Evolutionary conservation across 2,329 filamentous ascomycete species (phyloP).

Genomic region (Chalara sp.): DNA sequence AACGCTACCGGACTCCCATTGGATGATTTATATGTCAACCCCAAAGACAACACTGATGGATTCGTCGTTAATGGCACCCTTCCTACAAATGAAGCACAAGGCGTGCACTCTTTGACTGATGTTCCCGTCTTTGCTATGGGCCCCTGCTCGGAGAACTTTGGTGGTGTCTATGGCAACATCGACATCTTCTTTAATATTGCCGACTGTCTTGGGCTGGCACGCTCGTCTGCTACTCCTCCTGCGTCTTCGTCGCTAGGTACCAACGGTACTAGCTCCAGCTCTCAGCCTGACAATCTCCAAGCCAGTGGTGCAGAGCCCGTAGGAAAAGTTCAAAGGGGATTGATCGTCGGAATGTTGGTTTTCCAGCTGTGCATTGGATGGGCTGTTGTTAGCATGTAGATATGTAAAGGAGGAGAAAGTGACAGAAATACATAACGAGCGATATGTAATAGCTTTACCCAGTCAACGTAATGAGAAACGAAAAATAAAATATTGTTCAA

Average conservation of each 20-base stretch:
- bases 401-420: neutral
- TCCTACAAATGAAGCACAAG: conserved; percentile 45
- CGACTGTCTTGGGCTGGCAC: conserved; percentile 20
- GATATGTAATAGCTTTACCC: no score
- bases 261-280: conserved; percentile 1
- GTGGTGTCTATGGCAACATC: conserved; percentile 63
- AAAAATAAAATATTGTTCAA: no score
- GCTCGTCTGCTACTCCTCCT: conserved; percentile 7
- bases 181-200: conserved; percentile 69
- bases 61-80: conserved; percentile 73
- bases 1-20: conserved; percentile 42
- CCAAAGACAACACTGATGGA: conserved; percentile 57
- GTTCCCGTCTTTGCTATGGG: conserved; percentile 74
- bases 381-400: conserved; percentile 9
- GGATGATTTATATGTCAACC: conserved; percentile 60
- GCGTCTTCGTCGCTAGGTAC: neutral
- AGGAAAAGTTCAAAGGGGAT: conserved; percentile 10
- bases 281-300: neutral
- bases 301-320: conserved; percentile 4
- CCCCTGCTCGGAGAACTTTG: conserved; percentile 71
- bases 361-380: conserved; percentile 16
- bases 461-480: no score
- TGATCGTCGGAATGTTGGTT: conserved; percentile 14
- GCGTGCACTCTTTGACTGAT: conserved; percentile 72
- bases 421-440: no score